Base-by-base conservation (phyloP, 768 basidiomycete species). In the Suillus ampliporus region DNA sequence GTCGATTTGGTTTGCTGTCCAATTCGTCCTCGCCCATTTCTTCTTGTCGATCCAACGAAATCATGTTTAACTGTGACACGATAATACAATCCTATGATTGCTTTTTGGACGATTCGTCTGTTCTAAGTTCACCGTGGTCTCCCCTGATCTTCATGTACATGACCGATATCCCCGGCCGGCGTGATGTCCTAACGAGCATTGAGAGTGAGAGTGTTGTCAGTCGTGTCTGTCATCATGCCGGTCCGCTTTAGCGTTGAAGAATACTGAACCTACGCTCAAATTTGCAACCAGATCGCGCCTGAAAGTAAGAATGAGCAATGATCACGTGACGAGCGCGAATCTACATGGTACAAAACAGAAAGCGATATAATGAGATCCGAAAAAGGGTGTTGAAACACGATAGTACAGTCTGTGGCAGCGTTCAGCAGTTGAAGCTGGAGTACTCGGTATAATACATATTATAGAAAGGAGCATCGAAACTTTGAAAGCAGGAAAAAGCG, bases 381-480 rank as follows among this genome's bases (percentile, higher is more conserved):
- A 44, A 44, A 44, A n/a, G n/a, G 43, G 43, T n/a, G n/a, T 44
- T 44, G 43, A 44, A 44, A 44, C n/a, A 19, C 43, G n/a, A 44
- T 31, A 31, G 31, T 44, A 44, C 43, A 44, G 43, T 11, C 10
- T n/a, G 43, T 9, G n/a, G 9, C n/a, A 31, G n/a, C n/a, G n/a
- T 6, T 31, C 31, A 31, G 31, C 31, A 31, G 31, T 31, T 31
- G 31, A 31, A 31, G 31, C 31, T 31, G 31, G 31, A 31, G 31
- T 31, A 6, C 31, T 31, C 31, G 31, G 31, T 31, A 31, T 31
- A 31, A 6, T 31, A 31, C 31, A 31, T 31, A 31, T 3, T 6
- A 31, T 31, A 3, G 31, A 6, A 31, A 31, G 3, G 31, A 31
- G 6, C 31, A 31, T 31, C 31, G 31, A 31, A 31, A 31, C 31